These are phyloP conservation scores for Pseudonitzschia multiseries DNA, from an alignment of 108 stramenopile species.

Conservation along the genomic window DNA sequence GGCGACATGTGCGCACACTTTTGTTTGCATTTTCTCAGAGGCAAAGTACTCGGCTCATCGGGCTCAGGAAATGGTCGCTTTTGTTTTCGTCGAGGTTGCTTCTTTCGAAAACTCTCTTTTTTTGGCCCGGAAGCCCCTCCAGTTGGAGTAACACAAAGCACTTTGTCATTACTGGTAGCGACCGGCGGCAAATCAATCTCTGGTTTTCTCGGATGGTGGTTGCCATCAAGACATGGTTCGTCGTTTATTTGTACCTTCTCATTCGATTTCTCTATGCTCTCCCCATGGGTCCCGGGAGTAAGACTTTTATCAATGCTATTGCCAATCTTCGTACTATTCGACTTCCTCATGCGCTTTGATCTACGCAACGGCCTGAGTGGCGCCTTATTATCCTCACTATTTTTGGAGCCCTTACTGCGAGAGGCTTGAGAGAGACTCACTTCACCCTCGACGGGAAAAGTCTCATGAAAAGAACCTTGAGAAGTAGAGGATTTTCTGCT, in stretches of 20 bases:
- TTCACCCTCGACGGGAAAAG: not conserved
- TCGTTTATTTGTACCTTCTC: too few relatives aligned
- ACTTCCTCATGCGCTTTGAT: not conserved
- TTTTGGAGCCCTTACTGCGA: not conserved
- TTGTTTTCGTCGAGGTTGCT: not conserved
- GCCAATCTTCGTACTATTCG: not conserved
- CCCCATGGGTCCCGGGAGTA: too few relatives aligned
- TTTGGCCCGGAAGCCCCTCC: not conserved
- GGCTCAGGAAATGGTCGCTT: not conserved
- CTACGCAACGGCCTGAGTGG: not conserved
- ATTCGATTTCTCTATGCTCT: too few relatives aligned
- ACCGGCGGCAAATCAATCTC: not conserved
- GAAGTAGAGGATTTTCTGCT: not conserved
- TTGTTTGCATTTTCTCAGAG: too few relatives aligned
- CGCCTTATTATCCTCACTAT: not conserved
- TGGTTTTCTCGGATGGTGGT: not conserved
- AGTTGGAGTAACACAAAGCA: not conserved
- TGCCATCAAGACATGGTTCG: not conserved
- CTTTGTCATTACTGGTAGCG: not conserved
- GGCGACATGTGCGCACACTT: too few relatives aligned
- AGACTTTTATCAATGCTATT: too few relatives aligned
- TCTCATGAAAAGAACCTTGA: not conserved
- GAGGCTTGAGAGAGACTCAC: slow-evolving; percentile 9
- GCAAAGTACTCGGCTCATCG: too few relatives aligned
- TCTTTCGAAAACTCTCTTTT: not conserved